A percentile compares a stretch with the other conserved stretches of the same genome.
phyloP scores from a whole-genome alignment of 2,329 filamentous ascomycete species.

The Septoria linicola region DNA sequence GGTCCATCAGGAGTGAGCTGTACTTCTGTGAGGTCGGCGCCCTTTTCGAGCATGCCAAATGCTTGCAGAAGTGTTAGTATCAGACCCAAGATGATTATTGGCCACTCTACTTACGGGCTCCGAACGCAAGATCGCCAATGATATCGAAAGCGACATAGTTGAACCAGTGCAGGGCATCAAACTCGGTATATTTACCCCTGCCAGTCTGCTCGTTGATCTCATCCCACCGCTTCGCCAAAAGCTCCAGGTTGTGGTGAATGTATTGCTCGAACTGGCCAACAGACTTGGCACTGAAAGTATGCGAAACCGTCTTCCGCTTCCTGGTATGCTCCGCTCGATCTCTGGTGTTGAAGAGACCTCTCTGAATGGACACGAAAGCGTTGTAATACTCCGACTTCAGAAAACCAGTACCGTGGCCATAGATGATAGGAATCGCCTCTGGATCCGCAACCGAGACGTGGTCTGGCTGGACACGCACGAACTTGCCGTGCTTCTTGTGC shows the following conservation, averaged over 20 bases:
- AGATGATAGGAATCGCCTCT: conserved; percentile 71
- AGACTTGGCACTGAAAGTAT: conserved; percentile 81
- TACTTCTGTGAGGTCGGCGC: conserved; percentile 47
- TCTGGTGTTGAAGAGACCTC: conserved; percentile 86
- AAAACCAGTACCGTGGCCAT: conserved; percentile 61
- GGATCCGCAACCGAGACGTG: conserved; percentile 81
- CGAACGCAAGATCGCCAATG: conserved; percentile 58
- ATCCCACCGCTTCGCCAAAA: conserved; percentile 73
- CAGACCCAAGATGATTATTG: too few relatives aligned
- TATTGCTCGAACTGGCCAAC: conserved; percentile 77
- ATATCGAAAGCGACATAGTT: conserved; percentile 82
- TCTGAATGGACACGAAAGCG: conserved; percentile 81
- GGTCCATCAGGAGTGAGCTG: conserved; percentile 32
- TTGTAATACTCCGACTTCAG: conserved; percentile 75
- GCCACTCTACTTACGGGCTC: conserved; percentile 48
- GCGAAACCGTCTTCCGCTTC: conserved; percentile 84
- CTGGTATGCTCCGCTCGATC: conserved; percentile 78
- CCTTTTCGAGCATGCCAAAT: conserved; percentile 78
- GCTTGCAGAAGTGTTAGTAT: conserved; percentile 34
- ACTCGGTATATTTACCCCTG: conserved; percentile 53
- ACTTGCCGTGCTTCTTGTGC: conserved; percentile 73
- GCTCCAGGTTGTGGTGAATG: conserved; percentile 74
- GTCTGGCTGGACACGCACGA: conserved; percentile 80
- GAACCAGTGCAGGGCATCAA: conserved; percentile 69
- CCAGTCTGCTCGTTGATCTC: conserved; percentile 55